Evolutionary conservation across 805 yeast species (phyloP), one percentile per base, ranked within the genome.

Genomic region (Saccharomyces cerevisiae): DNA sequence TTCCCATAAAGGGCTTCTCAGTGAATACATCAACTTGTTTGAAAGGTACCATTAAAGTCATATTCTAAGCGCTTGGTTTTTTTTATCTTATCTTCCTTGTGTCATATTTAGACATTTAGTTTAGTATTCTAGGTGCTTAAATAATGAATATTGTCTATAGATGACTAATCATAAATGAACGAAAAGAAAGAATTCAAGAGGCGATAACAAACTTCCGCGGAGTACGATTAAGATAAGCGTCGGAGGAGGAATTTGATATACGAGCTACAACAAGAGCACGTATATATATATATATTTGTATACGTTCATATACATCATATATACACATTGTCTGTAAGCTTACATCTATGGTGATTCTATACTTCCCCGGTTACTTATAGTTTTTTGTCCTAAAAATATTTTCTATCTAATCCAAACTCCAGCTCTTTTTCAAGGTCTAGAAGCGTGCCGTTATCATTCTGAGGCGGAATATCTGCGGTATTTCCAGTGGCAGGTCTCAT

Each of bases 361-460:
- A 3, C 3, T 5, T 26, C 5, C 27, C 27, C 27, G 5, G 27
- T 26, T 26, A 26, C 5, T 26, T 26, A 26, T 26, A 26, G 5
- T 26, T 26, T 26, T 17, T 48, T n/a, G n/a, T 31, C 17, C 36
- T 51, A 61, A 47, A 59, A 51, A 41, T 57, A 66, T 47, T 72
- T 76, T 47, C 85, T 79, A 68, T 85, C 89, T 47, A 84, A 66
- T 1, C 89, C 89, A 65, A 77, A 84, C 57, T 83, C 88, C 61
- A 84, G 66, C 58, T 85, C 90, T 57, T 76, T 79, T 59, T 84
- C 90, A 47, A 84, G 66, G 52, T 81, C 85, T 31, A 74, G 64
- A 41, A 74, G 64, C 6, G 61, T 62, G 53, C 61, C 60, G 41
- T 60, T 60, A 32, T 61, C 66, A 46, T 64, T 60, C 46, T 67